These are phyloP conservation scores for Tympanopsis confertula DNA, from an alignment of 2,329 filamentous ascomycete genomes.

Conservation along the genomic window DNA sequence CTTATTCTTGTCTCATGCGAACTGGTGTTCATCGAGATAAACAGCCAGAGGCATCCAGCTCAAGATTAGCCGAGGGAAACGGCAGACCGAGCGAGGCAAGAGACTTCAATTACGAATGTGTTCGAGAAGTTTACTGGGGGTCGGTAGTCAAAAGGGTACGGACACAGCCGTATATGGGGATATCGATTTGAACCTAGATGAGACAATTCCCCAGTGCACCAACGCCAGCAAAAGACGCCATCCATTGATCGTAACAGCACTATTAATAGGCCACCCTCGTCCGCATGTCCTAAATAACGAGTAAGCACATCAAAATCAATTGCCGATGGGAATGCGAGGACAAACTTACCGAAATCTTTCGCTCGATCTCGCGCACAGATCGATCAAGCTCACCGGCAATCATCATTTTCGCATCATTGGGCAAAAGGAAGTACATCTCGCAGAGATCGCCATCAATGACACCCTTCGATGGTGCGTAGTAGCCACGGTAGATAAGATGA, in stretches of 20 bases:
- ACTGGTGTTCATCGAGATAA: not conserved
- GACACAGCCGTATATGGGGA: too few relatives aligned
- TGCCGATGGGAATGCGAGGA: not conserved
- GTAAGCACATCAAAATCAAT: not conserved
- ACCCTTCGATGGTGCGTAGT: constrained; percentile 93
- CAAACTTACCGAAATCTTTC: constrained; percentile 64
- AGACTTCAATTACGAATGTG: not conserved
- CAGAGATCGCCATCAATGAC: constrained; percentile 95
- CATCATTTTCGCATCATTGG: constrained; percentile 84
- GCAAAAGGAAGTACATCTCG: constrained; percentile 75
- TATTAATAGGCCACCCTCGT: constrained; percentile 1
- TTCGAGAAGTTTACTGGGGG: too few relatives aligned
- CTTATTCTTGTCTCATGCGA: constrained; percentile 1
- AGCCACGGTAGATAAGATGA: constrained; percentile 88
- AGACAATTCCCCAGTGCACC: too few relatives aligned
- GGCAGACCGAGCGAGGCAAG: constrained; percentile 1
- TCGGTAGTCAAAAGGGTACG: too few relatives aligned
- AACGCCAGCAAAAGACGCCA: too few relatives aligned
- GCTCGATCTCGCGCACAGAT: constrained; percentile 83
- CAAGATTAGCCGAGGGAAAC: not conserved
- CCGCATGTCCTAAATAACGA: not conserved
- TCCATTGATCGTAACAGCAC: too few relatives aligned
- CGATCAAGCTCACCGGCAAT: constrained; percentile 89
- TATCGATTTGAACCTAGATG: too few relatives aligned
- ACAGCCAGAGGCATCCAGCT: constrained; percentile 1